A percentile compares a stretch with the other conserved stretches of the same genome.
Evolutionary conservation across 805 yeast genomes (phyloP).

Genomic region (Teunomyces aglyptinius): DNA sequence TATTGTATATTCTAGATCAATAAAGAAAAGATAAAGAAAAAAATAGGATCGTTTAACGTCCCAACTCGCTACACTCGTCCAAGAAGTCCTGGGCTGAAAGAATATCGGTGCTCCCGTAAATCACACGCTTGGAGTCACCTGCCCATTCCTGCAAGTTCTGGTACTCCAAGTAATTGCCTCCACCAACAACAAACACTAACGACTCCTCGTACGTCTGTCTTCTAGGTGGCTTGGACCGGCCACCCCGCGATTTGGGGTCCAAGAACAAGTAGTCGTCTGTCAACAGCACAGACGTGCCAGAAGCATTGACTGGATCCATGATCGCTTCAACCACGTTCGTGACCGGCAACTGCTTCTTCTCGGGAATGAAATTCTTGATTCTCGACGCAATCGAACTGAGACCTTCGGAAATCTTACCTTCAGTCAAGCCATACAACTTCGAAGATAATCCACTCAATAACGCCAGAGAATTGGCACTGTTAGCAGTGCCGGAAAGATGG

Average conservation of each 20-base stretch:
- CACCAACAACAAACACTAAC: constrained; percentile 91
- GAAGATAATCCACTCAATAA: constrained; percentile 72
- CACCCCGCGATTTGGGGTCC: constrained; percentile 90
- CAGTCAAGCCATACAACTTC: constrained; percentile 76
- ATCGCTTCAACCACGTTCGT: constrained; percentile 90
- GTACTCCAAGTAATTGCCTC: constrained; percentile 93
- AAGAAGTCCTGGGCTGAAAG: constrained; percentile 69
- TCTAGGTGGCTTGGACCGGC: constrained; percentile 84
- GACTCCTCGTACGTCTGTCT: constrained; percentile 79
- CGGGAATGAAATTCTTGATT: constrained; percentile 82
- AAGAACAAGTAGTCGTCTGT: constrained; percentile 89
- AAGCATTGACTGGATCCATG: constrained; percentile 74
- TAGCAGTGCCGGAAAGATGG: constrained; percentile 22
- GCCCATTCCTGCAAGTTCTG: constrained; percentile 93
- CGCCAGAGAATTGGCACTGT: constrained; percentile 49
- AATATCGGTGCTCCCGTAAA: constrained; percentile 85
- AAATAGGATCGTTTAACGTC: constrained; percentile 16
- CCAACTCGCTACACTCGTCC: constrained; percentile 59
- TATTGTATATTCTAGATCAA: constrained; percentile 12
- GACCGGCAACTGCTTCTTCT: constrained; percentile 81
- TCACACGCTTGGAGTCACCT: constrained; percentile 41
- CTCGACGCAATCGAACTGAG: constrained; percentile 87
- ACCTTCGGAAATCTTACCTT: constrained; percentile 83
- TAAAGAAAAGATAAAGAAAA: not conserved
- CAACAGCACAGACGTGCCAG: constrained; percentile 59